Evolutionary conservation across 2,329 filamentous ascomycete species (phyloP).

Genomic region (Oidium heveae): DNA sequence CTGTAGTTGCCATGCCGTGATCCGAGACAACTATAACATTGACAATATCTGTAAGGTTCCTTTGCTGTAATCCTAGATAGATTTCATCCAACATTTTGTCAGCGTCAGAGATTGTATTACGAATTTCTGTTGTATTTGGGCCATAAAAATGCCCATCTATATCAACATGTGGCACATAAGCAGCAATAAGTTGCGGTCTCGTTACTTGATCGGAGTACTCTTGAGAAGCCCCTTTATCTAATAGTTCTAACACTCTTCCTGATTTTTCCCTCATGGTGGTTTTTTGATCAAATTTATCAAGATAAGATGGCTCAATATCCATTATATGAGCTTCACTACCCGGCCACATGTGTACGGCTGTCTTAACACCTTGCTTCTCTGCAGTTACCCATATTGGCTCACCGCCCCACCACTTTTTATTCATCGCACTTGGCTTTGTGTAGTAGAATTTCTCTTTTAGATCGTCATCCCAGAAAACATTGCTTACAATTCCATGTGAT

Average conservation of each 20-base stretch:
- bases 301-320: conserved; percentile 46
- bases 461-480: conserved; percentile 76
- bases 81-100: conserved; percentile 62
- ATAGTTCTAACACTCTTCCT: conserved; percentile 49
- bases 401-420: conserved; percentile 82
- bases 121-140: conserved; percentile 84
- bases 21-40: conserved; percentile 94
- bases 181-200: conserved; percentile 74
- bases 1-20: conserved; percentile 93
- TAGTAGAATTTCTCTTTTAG: conserved; percentile 66
- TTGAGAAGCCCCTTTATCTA: conserved; percentile 59
- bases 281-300: conserved; percentile 65
- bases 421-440: conserved; percentile 48
- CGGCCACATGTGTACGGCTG: conserved; percentile 95
- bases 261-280: conserved; percentile 57
- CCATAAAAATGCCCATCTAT: conserved; percentile 67
- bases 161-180: conserved; percentile 87
- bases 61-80: conserved; percentile 47
- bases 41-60: conserved; percentile 72
- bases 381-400: conserved; percentile 89
- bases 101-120: conserved; percentile 48
- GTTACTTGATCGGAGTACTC: conserved; percentile 22
- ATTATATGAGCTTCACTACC: conserved; percentile 74
- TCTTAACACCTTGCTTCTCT: conserved; percentile 52
- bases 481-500: conserved; percentile 77